These are phyloP conservation scores for Hypsizygus ulmarius DNA, from an alignment of 1,284 basidiomycete genomes.

Conservation along the genomic window DNA sequence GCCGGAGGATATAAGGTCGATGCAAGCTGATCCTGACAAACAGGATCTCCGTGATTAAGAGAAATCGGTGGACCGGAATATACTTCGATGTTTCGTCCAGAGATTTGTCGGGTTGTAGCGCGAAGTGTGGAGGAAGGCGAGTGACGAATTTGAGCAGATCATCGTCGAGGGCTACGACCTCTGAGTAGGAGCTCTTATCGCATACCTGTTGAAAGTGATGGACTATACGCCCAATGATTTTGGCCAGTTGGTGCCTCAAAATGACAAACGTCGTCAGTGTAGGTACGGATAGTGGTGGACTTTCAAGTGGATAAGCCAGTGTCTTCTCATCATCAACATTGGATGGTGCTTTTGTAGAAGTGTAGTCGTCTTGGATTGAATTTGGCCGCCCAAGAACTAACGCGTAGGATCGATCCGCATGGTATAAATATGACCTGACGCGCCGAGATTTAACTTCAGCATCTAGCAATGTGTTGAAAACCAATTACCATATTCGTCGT, in stretches of 20 bases:
- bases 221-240: conserved; percentile 88
- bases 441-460: neutral
- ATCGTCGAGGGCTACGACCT: conserved; percentile 82
- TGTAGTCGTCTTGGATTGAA: conserved; percentile 84
- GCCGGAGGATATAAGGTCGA: conserved; percentile 74
- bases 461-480: neutral
- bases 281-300: conserved; percentile 64
- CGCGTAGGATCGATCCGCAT: conserved; percentile 91
- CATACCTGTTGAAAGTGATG: conserved; percentile 94
- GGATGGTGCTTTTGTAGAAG: conserved; percentile 77
- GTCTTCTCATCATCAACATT: conserved; percentile 77
- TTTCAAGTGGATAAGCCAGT: conserved; percentile 39
- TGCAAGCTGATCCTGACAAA: conserved; percentile 80
- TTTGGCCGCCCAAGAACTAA: conserved; percentile 88
- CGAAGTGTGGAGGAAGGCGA: conserved; percentile 74
- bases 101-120: conserved; percentile 75
- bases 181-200: conserved; percentile 79
- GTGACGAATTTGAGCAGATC: conserved; percentile 80
- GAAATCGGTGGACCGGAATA: conserved; percentile 72
- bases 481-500: conserved; percentile 77
- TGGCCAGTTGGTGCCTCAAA: conserved; percentile 78
- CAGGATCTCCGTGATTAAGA: conserved; percentile 77
- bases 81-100: conserved; percentile 66
- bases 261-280: conserved; percentile 89
- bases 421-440: conserved; percentile 85